Evolutionary conservation across 208 protist genomes (phyloP), one percentile per base, ranked within the genome.

Genomic region (Wallacemonas sp.): DNA sequence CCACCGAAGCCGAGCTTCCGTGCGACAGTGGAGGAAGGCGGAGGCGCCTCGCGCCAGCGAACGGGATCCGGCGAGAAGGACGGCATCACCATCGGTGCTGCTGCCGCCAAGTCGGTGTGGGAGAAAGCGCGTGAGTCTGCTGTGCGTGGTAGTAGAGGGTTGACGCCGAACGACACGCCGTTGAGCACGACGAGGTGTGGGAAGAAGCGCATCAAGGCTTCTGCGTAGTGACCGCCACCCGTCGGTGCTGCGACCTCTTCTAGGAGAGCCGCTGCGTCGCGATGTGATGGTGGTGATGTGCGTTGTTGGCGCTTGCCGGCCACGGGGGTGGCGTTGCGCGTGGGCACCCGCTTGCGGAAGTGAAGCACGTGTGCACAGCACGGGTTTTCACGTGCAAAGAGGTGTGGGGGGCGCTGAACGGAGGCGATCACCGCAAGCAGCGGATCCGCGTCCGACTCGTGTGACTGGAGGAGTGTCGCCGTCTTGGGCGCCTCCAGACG

Each of bases 181-280:
- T 92, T 84, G 13, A 92, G 71, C n/a, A 76, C 66, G 24, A 68
- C 52, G 15, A 92, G 64, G 29, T 50, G 54, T 10, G 71, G 67
- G 27, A 87, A 83, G 32, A 46, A 75, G 22, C 42, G 30, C 26
- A 90, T 61, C 15, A 84, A 60, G 22, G 50, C 44, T 37, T 86
- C 77, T 52, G 66, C 70, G 66, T 86, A 86, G 33, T 45, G 29
- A 0, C 67, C 63, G 27, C 50, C 44, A 22, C 8, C 39, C 6
- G 17, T n/a, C n/a, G n/a, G 5, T 5, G 45, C 17, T 6, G 17
- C 41, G 41, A 9, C 15, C 45, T 53, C 45, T 1, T 53, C 45
- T 4, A 53, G 45, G 24, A 32, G n/a, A n/a, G n/a, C n/a, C n/a
- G n/a, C n/a, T n/a, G n/a, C n/a, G n/a, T n/a, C n/a, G n/a, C n/a